phyloP scores from a whole-genome alignment of 345 rosid genomes.

The Hirschfeldia incana region DNA sequence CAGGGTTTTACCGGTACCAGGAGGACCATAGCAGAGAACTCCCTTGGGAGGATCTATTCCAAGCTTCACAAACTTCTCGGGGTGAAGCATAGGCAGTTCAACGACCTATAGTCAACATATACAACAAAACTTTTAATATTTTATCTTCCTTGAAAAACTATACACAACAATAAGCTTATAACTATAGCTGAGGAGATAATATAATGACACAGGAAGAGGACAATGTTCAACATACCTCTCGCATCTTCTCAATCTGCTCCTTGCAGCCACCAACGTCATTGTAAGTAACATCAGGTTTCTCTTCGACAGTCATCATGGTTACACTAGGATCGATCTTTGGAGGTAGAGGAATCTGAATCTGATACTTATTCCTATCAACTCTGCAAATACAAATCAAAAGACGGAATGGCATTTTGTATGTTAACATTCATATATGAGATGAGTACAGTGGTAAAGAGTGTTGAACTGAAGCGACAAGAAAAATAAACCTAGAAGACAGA shows the following conservation, averaged over 20 bases:
- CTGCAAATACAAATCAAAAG: slow-evolving; percentile 44
- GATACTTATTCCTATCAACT: slow-evolving; percentile 97
- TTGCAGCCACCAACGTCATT: slow-evolving; percentile 98
- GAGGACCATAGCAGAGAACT: slow-evolving; percentile 98
- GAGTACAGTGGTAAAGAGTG: too few species aligned
- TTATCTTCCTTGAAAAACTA: not conserved
- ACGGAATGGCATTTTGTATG: too few species aligned
- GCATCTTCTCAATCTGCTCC: slow-evolving; percentile 97
- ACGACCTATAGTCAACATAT: slow-evolving; percentile 58
- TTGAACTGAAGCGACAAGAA: too few species aligned
- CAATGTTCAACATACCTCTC: slow-evolving; percentile 59
- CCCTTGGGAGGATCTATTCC: slow-evolving; percentile 99
- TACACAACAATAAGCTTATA: not conserved
- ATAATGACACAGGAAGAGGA: not conserved
- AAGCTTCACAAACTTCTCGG: slow-evolving; percentile 97
- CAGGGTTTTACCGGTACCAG: slow-evolving; percentile 96
- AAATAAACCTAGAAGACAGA: too few species aligned
- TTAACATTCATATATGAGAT: too few species aligned
- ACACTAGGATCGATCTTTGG: slow-evolving; percentile 99
- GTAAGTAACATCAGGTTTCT: slow-evolving; percentile 97
- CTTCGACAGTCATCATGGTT: slow-evolving; percentile 99
- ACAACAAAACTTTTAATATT: not conserved
- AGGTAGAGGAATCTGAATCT: slow-evolving; percentile 96
- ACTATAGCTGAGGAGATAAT: not conserved
- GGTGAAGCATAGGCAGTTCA: slow-evolving; percentile 99